Evolutionary conservation across 2,329 filamentous ascomycete species (phyloP).

Genomic region (Aspergillus ustus): DNA sequence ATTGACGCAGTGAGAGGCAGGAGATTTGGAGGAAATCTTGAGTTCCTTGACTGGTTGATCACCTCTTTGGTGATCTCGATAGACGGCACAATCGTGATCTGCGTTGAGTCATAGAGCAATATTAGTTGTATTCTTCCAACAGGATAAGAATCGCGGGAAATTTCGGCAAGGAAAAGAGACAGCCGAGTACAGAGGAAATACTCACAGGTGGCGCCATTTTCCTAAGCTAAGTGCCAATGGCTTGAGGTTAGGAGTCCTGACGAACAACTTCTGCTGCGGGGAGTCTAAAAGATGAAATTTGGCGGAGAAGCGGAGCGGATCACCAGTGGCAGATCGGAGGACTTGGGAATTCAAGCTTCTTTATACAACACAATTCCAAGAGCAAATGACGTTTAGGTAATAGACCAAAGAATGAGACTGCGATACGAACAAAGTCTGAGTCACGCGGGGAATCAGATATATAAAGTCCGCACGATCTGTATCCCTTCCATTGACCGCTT

Average conservation of each 20-base stretch:
- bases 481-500: constrained; percentile 3
- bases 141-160: neutral
- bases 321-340: constrained; percentile 4
- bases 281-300: constrained; percentile 21
- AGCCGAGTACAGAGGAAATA: neutral
- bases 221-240: constrained; percentile 1
- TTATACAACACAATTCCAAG: neutral
- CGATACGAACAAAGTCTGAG: neutral
- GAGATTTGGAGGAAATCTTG: constrained; percentile 70
- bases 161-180: neutral
- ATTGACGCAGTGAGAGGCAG: constrained; percentile 84
- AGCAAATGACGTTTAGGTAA: neutral
- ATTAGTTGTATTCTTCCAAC: constrained; percentile 1
- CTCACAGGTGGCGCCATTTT: constrained; percentile 37
- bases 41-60: constrained; percentile 55
- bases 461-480: neutral
- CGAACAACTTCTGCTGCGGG: constrained; percentile 21
- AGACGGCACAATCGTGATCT: constrained; percentile 63
- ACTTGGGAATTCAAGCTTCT: neutral
- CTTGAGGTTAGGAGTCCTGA: neutral
- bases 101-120: constrained; percentile 34
- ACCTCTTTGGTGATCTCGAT: constrained; percentile 64
- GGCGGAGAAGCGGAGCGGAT: constrained; percentile 11
- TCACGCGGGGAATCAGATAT: neutral
- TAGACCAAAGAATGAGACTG: neutral